These are phyloP conservation scores for Peronospora destructor DNA, from an alignment of 352 stramenopile genomes.

Conservation along the genomic window DNA sequence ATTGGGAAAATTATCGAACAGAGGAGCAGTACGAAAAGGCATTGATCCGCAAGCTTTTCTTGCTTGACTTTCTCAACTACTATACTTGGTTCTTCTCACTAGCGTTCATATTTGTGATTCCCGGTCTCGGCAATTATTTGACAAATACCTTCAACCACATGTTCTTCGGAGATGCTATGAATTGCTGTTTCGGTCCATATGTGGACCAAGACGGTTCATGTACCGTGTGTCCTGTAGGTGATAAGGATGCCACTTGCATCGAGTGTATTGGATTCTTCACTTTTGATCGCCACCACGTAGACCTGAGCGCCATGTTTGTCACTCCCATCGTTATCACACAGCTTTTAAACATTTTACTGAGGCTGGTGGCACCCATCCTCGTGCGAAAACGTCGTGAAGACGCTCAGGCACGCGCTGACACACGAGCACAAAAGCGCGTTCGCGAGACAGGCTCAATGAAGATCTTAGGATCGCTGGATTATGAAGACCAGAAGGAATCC, in stretches of 20 bases:
- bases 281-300: conserved; percentile 79
- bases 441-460: conserved; percentile 69
- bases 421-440: conserved; percentile 59
- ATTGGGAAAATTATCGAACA: conserved; percentile 85
- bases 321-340: conserved; percentile 83
- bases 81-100: conserved; percentile 90
- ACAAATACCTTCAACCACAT: conserved; percentile 81
- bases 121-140: conserved; percentile 71
- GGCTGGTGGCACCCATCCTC: conserved; percentile 57
- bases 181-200: conserved; percentile 85
- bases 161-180: conserved; percentile 77
- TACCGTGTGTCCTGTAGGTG: conserved; percentile 50
- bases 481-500: conserved; percentile 57
- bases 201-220: conserved; percentile 66
- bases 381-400: conserved; percentile 61
- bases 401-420: conserved; percentile 50
- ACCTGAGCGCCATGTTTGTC: conserved; percentile 80
- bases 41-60: conserved; percentile 77
- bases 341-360: conserved; percentile 66
- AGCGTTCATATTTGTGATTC: conserved; percentile 84
- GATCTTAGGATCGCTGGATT: conserved; percentile 74
- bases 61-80: conserved; percentile 87
- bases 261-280: conserved; percentile 76
- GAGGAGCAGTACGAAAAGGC: conserved; percentile 81
- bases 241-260: conserved; percentile 63